phyloP scores from a whole-genome alignment of 345 rosid genomes.

The Combretum micranthum region DNA sequence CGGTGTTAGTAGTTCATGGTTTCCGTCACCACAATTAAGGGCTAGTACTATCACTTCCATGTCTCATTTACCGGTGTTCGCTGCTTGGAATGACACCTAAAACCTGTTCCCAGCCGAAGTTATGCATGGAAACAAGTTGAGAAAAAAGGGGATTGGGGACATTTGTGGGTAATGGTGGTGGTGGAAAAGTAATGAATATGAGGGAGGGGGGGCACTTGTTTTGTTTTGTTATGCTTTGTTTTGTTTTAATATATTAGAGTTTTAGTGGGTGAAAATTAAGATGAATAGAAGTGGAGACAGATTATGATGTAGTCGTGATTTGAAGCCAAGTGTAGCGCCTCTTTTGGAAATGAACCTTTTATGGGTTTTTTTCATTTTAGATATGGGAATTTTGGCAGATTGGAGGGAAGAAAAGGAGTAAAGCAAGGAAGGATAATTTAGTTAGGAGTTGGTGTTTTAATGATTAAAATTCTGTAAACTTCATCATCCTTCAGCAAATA shows the following conservation, averaged over 20 bases:
- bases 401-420: constrained; percentile 19
- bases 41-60: constrained; percentile 33
- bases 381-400: constrained; percentile 20
- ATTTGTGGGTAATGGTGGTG: neutral
- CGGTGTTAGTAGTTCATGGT: constrained; percentile 28
- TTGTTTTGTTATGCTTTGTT: neutral
- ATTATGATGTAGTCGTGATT: constrained; percentile 20
- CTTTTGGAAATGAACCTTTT: constrained; percentile 20
- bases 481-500: constrained; percentile 21
- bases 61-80: constrained; percentile 61
- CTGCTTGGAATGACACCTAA: constrained; percentile 67
- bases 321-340: constrained; percentile 27
- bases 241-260: neutral
- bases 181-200: constrained; percentile 4
- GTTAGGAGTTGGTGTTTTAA: neutral
- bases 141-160: neutral
- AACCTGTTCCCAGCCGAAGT: constrained; percentile 5
- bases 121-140: constrained; percentile 3
- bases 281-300: constrained; percentile 1
- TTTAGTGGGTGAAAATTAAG: constrained; percentile 12
- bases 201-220: neutral
- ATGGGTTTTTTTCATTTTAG: constrained; percentile 15
- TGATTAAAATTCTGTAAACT: constrained; percentile 19
- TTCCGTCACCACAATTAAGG: constrained; percentile 43
- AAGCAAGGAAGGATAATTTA: too few species aligned